Evolutionary conservation across 2,329 filamentous ascomycete genomes (phyloP).

Genomic region (Penicillium palitans): DNA sequence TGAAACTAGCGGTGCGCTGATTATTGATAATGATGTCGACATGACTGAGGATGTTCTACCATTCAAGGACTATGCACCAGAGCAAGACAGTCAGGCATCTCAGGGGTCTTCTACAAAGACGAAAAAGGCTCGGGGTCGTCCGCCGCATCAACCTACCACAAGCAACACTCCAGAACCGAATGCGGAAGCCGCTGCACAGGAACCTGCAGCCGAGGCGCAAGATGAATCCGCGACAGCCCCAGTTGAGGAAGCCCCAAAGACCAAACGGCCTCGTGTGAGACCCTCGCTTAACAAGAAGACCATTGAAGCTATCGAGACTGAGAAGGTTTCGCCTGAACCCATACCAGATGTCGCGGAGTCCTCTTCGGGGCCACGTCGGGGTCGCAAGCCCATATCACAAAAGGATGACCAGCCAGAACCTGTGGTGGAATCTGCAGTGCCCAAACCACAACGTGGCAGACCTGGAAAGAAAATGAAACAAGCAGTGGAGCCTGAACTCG

Average conservation of each 20-base stretch:
- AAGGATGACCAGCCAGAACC: constrained; percentile 11
- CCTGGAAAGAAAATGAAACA: constrained; percentile 6
- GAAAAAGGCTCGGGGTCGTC: constrained; percentile 1
- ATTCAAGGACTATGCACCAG: not conserved
- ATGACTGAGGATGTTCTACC: not conserved
- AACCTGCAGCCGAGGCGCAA: not conserved
- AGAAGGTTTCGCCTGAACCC: not conserved
- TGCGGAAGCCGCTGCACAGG: not conserved
- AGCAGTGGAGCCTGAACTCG: constrained; percentile 8
- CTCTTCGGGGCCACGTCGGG: not conserved
- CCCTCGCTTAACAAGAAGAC: constrained; percentile 2
- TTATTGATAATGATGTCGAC: not conserved
- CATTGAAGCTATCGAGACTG: not conserved
- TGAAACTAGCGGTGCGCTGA: not conserved
- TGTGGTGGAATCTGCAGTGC: constrained; percentile 11
- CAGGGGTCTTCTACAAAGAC: not conserved
- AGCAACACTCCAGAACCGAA: not conserved
- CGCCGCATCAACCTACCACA: not conserved
- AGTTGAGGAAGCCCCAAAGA: not conserved
- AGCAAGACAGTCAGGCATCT: not conserved
- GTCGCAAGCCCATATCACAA: constrained; percentile 8
- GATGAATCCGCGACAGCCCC: not conserved
- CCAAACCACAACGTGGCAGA: constrained; percentile 11
- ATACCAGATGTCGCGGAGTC: constrained; percentile 4
- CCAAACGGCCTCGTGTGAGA: constrained; percentile 10